phyloP scores from a whole-genome alignment of 2,329 filamentous ascomycete species.

The Pseudogymnoascus pannorum region DNA sequence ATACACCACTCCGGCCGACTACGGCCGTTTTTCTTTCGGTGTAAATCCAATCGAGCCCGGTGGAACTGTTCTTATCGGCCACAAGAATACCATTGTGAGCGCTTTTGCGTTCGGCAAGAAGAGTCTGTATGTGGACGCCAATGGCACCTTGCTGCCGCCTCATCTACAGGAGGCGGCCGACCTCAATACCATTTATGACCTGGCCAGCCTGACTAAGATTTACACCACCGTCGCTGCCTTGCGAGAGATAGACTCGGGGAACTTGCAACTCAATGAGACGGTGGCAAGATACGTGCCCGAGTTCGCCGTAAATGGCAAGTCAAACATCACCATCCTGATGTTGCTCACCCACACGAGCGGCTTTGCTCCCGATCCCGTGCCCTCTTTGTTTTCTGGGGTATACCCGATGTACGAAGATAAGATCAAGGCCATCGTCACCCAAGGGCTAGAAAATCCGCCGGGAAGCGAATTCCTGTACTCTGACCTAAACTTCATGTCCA shows the following conservation, averaged over 20 bases:
- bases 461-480: slow-evolving; percentile 29
- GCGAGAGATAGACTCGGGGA: slow-evolving; percentile 25
- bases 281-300: slow-evolving; percentile 29
- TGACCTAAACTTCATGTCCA: slow-evolving; percentile 31
- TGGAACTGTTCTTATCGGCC: slow-evolving; percentile 19
- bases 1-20: slow-evolving; percentile 17
- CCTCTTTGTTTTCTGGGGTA: slow-evolving; percentile 21
- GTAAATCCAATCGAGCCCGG: slow-evolving; percentile 24
- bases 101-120: slow-evolving; percentile 25
- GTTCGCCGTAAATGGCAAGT: slow-evolving; percentile 30
- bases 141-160: not conserved
- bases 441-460: slow-evolving; percentile 23
- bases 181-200: slow-evolving; percentile 33
- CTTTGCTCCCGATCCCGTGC: slow-evolving; percentile 26
- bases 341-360: slow-evolving; percentile 31
- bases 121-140: slow-evolving; percentile 13
- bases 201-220: slow-evolving; percentile 34
- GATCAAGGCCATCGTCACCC: slow-evolving; percentile 24
- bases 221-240: slow-evolving; percentile 31
- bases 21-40: slow-evolving; percentile 11
- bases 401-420: slow-evolving; percentile 24
- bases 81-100: slow-evolving; percentile 22
- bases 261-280: slow-evolving; percentile 23
- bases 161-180: slow-evolving; percentile 24
- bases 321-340: slow-evolving; percentile 29